Evolutionary conservation across 768 basidiomycete genomes (phyloP), one percentile per base, ranked within the genome.

Genomic region (Termitomyces sp.): DNA sequence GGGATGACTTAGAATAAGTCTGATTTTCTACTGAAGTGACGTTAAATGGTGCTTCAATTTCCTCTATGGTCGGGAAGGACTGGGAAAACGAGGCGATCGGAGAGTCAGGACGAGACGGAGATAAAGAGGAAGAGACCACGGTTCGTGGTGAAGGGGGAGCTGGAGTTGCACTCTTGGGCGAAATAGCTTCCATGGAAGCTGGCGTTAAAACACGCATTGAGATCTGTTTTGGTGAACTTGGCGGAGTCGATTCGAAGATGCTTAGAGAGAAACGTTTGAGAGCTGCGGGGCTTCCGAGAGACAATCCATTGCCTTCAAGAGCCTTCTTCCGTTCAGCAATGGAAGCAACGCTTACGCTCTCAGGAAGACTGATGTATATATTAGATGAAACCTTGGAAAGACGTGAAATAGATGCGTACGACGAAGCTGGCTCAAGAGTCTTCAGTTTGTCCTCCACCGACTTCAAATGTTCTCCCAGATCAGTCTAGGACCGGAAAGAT

Each of bases 301-400:
- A 74, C 66, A 94, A 70, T 1, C 94, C 94, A 48, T 82, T 85
- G 58, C 83, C 84, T 66, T 87, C 80, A 20, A 96, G 72, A 16
- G 88, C 84, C 62, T 80, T 84, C 72, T 94, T 79, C 51, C 94
- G 82, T 73, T 93, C 92, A 26, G 88, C 88, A 58, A 96, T 91
- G 43, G 75, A 73, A 16, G 77, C 69, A 38, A 72, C 78, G 58
- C 76, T 72, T n/a, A 55, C 46, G 40, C 66, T 54, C n/a, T 54
- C 45, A 50, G 61, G 56, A 41, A 51, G 59, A 51, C 70, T 68
- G 40, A 10, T 40, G 54, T 44, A 52, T 44, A 52, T 41, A 46
- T 61, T 54, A 64, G 57, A 9, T 43, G 58, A 41, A 28, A 20
- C 28, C 26, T 41, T 20, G 22, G 41, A 43, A 35, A 54, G 52